Evolutionary conservation across 2,329 filamentous ascomycete species (phyloP).

Genomic region (Byssochlamys sp.): DNA sequence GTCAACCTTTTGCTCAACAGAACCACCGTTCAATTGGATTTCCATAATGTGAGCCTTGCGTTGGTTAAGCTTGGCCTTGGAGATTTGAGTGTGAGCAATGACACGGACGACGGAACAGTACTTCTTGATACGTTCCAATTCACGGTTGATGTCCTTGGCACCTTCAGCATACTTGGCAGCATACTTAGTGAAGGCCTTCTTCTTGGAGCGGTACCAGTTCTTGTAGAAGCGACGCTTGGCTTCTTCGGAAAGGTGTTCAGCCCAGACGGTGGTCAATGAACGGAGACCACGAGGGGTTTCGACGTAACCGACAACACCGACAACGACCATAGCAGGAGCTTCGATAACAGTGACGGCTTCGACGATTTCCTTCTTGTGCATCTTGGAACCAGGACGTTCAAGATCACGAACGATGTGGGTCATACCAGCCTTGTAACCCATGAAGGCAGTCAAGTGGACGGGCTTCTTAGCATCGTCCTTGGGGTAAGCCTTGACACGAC

Average conservation of each 20-base stretch:
- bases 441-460: conserved; percentile 91
- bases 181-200: conserved; percentile 99
- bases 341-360: conserved; percentile 81
- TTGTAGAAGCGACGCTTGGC: conserved; percentile 99
- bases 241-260: conserved; percentile 97
- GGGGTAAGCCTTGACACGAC: no score
- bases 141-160: conserved; percentile 81
- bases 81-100: conserved; percentile 98
- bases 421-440: conserved; percentile 99
- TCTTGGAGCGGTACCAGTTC: conserved; percentile 99
- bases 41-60: conserved; percentile 99
- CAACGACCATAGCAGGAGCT: conserved; percentile 96
- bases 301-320: conserved; percentile 99
- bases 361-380: conserved; percentile 97
- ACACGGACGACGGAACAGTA: conserved; percentile 99
- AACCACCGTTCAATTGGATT: conserved; percentile 98
- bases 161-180: conserved; percentile 98
- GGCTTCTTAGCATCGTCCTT: conserved; percentile 99
- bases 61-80: conserved; percentile 98
- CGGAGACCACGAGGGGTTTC: conserved; percentile 98
- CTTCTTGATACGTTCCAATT: conserved; percentile 99
- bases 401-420: conserved; percentile 98
- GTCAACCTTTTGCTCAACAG: conserved; percentile 88
- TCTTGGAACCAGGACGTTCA: conserved; percentile 96
- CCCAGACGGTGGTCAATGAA: conserved; percentile 98